A percentile compares a stretch with the other conserved stretches of the same genome.
Evolutionary conservation across 352 stramenopile species (phyloP).

Genomic region (Globisporangium nunn): DNA sequence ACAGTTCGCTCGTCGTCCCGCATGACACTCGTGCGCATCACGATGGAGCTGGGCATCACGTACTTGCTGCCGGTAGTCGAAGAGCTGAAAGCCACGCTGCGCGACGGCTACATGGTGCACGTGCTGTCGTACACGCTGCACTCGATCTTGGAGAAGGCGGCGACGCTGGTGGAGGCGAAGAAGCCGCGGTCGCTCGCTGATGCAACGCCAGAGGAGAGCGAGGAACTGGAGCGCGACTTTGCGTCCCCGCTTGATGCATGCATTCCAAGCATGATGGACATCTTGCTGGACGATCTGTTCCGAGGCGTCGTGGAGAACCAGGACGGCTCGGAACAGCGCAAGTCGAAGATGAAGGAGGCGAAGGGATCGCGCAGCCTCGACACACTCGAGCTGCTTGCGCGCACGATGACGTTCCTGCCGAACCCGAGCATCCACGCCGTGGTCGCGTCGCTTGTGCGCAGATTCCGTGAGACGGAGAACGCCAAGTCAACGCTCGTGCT

Average conservation of each 20-base stretch:
- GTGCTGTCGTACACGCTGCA: slow-evolving; percentile 85
- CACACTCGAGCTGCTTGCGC: slow-evolving; percentile 71
- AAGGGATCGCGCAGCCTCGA: slow-evolving; percentile 65
- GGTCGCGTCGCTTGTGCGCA: slow-evolving; percentile 63
- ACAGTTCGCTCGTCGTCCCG: slow-evolving; percentile 88
- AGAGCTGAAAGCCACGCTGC: slow-evolving; percentile 77
- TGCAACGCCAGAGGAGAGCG: slow-evolving; percentile 15
- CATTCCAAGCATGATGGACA: slow-evolving; percentile 74
- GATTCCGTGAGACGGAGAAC: slow-evolving; percentile 59
- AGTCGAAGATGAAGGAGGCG: slow-evolving; percentile 89
- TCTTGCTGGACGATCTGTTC: slow-evolving; percentile 80
- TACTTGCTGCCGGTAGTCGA: slow-evolving; percentile 84
- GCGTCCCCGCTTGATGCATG: slow-evolving; percentile 69
- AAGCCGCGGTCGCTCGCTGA: slow-evolving; percentile 30
- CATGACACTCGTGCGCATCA: slow-evolving; percentile 93
- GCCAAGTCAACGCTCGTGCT: slow-evolving; percentile 48
- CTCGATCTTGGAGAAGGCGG: slow-evolving; percentile 75
- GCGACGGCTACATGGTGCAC: slow-evolving; percentile 81
- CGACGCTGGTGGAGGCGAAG: slow-evolving; percentile 43
- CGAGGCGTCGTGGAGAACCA: slow-evolving; percentile 55
- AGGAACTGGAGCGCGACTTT: slow-evolving; percentile 27
- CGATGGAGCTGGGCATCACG: slow-evolving; percentile 77
- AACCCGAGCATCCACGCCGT: slow-evolving; percentile 77
- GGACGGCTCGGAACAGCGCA: slow-evolving; percentile 37
- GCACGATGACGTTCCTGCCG: slow-evolving; percentile 81